Conservation (phyloP, 2,329 filamentous ascomycete genomes). For the Blumeria graminis region DNA sequence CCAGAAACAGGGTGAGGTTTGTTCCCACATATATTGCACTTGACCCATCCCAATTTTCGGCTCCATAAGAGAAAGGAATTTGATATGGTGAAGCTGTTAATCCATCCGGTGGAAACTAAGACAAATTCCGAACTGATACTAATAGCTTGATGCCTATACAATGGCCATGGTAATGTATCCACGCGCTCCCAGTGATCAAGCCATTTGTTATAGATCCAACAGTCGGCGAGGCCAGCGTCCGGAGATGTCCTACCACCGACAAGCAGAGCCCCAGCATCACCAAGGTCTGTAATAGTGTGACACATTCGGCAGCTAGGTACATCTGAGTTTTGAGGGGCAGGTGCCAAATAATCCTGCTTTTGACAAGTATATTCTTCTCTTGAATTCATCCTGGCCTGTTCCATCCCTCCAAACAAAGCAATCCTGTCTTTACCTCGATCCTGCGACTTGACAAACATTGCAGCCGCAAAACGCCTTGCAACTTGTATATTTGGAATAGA, state of each 20-base stretch:
- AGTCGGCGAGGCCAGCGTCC: constrained; percentile 40
- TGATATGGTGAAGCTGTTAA: constrained; percentile 10
- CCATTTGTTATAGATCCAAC: constrained; percentile 44
- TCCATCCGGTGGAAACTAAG: constrained; percentile 13
- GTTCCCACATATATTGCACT: constrained; percentile 6
- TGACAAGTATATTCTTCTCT: constrained; percentile 24
- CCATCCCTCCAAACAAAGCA: constrained; percentile 15
- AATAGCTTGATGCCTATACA: constrained; percentile 52
- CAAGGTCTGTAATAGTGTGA: constrained; percentile 48
- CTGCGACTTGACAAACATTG: constrained; percentile 19
- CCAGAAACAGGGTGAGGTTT: constrained; percentile 8
- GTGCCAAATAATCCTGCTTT: not conserved
- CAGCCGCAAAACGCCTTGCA: constrained; percentile 35
- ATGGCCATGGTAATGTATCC: constrained; percentile 39
- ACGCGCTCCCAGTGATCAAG: constrained; percentile 33
- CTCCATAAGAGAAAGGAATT: constrained; percentile 12
- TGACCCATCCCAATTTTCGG: constrained; percentile 11
- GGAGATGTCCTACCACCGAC: constrained; percentile 63
- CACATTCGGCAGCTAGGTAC: constrained; percentile 36
- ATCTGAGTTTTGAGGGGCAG: not conserved
- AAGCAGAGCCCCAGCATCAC: constrained; percentile 33
- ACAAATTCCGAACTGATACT: constrained; percentile 26
- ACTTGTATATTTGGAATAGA: constrained; percentile 19
- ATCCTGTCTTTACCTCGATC: constrained; percentile 15
- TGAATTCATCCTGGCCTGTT: constrained; percentile 16